Evolutionary conservation across 2,329 filamentous ascomycete species (phyloP).

Genomic region (Septoria linicola): DNA sequence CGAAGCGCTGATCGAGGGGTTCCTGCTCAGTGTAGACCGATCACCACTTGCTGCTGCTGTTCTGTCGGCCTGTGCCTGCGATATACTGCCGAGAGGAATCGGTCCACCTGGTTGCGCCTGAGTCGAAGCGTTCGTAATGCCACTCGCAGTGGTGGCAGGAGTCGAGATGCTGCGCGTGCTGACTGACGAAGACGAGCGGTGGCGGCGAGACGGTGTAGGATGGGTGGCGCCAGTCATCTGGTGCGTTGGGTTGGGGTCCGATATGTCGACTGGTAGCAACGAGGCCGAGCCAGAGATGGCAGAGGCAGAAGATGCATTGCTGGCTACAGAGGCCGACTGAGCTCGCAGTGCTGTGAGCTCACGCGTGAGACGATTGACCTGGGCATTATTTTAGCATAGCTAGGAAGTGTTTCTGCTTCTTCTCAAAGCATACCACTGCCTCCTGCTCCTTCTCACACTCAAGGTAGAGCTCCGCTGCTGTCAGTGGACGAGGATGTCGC

Average conservation of each 20-base stretch:
- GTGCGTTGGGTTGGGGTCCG: slow-evolving; percentile 49
- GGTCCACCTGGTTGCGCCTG: slow-evolving; percentile 28
- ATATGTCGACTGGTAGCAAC: slow-evolving; percentile 43
- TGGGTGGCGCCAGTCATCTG: slow-evolving; percentile 50
- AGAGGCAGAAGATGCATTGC: slow-evolving; percentile 52
- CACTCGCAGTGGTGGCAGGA: slow-evolving; percentile 27
- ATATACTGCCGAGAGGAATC: slow-evolving; percentile 29
- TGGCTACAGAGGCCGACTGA: slow-evolving; percentile 61
- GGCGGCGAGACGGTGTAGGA: slow-evolving; percentile 55
- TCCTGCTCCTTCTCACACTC: slow-evolving; percentile 95
- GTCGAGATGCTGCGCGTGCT: slow-evolving; percentile 33
- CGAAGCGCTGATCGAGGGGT: slow-evolving; percentile 37
- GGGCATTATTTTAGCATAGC: slow-evolving; percentile 10
- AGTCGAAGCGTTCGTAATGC: slow-evolving; percentile 20
- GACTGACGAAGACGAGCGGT: slow-evolving; percentile 40
- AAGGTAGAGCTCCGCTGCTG: slow-evolving; percentile 81
- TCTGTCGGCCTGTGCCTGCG: slow-evolving; percentile 39
- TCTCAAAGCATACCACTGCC: slow-evolving; percentile 65
- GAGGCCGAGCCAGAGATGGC: slow-evolving; percentile 53
- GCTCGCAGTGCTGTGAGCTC: slow-evolving; percentile 82
- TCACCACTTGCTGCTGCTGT: slow-evolving; percentile 34
- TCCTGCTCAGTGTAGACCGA: slow-evolving; percentile 31
- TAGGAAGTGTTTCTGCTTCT: background rate
- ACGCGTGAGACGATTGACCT: slow-evolving; percentile 91
- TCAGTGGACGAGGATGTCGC: slow-evolving; percentile 82